Conservation (phyloP, 305 asterid species). For the Fraxinus platypoda region DNA sequence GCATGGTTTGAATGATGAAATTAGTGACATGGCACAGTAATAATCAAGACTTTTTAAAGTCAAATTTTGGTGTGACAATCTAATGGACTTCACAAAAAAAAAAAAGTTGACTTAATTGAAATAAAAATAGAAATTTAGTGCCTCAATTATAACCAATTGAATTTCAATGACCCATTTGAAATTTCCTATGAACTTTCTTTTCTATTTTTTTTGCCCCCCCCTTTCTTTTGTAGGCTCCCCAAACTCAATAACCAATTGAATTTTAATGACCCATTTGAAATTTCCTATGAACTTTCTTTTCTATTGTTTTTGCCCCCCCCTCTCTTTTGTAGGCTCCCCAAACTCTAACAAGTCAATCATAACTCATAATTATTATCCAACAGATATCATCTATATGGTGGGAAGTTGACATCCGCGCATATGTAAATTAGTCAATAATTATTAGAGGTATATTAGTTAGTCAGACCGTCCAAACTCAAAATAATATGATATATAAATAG, state of each 20-base stretch:
- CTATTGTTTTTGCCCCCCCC: no score
- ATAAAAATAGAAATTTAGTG: background rate
- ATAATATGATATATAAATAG: background rate
- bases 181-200: background rate
- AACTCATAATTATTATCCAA: background rate
- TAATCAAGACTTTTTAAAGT: background rate
- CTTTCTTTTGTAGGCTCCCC: background rate
- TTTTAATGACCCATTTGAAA: no score
- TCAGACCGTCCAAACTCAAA: background rate
- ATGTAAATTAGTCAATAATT: background rate
- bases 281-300: no score
- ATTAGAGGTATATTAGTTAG: background rate
- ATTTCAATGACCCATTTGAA: background rate
- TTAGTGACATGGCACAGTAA: background rate
- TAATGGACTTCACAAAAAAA: background rate
- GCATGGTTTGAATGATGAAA: background rate
- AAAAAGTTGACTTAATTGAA: background rate
- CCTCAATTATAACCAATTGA: background rate
- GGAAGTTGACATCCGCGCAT: background rate
- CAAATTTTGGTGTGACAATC: background rate
- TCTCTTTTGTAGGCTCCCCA: background rate
- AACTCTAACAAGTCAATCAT: background rate
- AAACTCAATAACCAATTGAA: no score
- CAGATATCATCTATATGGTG: background rate
- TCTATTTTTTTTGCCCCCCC: background rate